Base-by-base conservation (phyloP, 768 basidiomycete species). In the Russula emetica region DNA sequence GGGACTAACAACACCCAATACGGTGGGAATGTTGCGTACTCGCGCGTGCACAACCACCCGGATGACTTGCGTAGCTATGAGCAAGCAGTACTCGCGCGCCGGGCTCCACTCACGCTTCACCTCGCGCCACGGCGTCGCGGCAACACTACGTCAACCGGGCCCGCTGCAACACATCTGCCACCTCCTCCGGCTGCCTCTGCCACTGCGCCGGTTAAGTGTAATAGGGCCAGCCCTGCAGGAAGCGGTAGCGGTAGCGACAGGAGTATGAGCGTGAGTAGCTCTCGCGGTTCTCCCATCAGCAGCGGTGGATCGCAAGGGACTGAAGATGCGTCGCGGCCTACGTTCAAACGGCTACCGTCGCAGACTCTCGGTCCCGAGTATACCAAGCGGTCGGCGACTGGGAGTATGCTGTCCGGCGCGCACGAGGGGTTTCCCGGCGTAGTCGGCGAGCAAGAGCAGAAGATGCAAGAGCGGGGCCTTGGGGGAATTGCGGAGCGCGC, bases 61-160 rank as follows among this genome's bases (percentile, higher is more conserved):
- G 89, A 92, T 16, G 89, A 91, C 68, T 67, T 92, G 65, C 76
- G 80, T 63, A 82, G 82, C 61, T 92, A 92, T 62, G 86, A 90
- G 70, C 87, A 86, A 47, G 90, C 90, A 5, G 84, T 91, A 18
- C 73, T 89, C 58, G 88, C 89, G 36, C 78, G 87, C 57, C 85
- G 81, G 70, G 78, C 87, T 24, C 82, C 85, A 1, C 79, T 82
- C 61, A 80, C 77, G 62, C 72, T 90, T 45, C 86, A 81, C 67
- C 73, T 88, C 30, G 78, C 79, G 14, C 80, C 82, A 53, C 78
- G 77, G 30, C 66, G 73, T 20, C 69, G 72, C 45, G 69, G 70
- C 5, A 70, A 54, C 14, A 59, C 69, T 4, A 57, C 69, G 24
- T 61, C 70, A 3, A 55, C 49, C 20, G 56, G 58, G 7, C 60